phyloP scores from a whole-genome alignment of 1,284 basidiomycete species.

The Pyrrhoderma lamaoense region DNA sequence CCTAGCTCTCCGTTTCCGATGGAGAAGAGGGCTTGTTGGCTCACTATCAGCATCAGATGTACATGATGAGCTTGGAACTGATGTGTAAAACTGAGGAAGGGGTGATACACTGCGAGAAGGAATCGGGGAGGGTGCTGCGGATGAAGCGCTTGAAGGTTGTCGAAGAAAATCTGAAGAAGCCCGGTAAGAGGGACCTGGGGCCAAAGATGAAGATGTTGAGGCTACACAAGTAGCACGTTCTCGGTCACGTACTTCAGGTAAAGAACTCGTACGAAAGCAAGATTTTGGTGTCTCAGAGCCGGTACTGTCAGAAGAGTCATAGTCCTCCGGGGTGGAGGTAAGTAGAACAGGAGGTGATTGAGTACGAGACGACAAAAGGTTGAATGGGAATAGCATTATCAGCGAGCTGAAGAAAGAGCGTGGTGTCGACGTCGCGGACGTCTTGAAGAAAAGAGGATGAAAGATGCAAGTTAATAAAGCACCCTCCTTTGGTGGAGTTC shows the following conservation, averaged over 20 bases:
- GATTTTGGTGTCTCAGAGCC: conserved; percentile 31
- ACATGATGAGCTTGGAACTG: conserved; percentile 42
- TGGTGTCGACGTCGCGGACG: background rate
- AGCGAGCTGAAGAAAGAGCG: too few relatives aligned
- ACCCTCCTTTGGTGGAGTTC: background rate
- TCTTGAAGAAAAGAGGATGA: background rate
- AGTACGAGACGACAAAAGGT: conserved; percentile 5
- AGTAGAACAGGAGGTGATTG: background rate
- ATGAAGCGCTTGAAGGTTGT: conserved; percentile 12
- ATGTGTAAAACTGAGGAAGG: conserved; percentile 30
- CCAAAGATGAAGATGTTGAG: conserved; percentile 13
- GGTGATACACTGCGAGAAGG: conserved; percentile 33
- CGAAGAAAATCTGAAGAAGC: conserved; percentile 14
- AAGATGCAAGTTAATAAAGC: background rate
- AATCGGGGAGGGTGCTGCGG: conserved; percentile 13
- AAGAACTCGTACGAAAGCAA: conserved; percentile 3
- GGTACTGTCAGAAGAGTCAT: conserved; percentile 34
- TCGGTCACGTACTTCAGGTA: conserved; percentile 7
- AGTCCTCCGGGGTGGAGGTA: conserved; percentile 21
- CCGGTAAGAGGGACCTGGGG: conserved; percentile 7
- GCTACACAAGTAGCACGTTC: conserved; percentile 9
- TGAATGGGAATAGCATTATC: conserved; percentile 14
- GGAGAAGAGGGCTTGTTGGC: conserved; percentile 45
- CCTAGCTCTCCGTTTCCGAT: conserved; percentile 27
- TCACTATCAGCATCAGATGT: conserved; percentile 63